Evolutionary conservation across 257 asterid genomes (phyloP).

Genomic region (Jasminum sambac): DNA sequence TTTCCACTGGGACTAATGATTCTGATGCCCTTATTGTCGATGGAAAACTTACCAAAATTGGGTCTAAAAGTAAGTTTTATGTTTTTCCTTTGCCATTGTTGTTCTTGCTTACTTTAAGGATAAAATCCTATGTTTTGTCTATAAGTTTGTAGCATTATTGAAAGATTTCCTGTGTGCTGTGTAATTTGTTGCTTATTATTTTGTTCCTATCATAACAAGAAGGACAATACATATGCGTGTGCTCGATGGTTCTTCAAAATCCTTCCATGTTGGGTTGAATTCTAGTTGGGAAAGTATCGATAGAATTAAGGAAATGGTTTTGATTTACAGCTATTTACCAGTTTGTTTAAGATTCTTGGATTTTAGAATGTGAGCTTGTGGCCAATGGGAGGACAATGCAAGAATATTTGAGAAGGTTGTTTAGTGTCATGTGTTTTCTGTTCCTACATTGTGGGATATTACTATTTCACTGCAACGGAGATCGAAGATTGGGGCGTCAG

Average conservation of each 20-base stretch:
- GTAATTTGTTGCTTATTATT: no score
- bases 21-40: constrained; percentile 59
- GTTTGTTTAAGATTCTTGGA: background rate
- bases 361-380: background rate
- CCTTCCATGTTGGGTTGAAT: background rate
- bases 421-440: background rate
- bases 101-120: background rate
- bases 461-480: background rate
- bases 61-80: constrained; percentile 57
- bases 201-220: background rate
- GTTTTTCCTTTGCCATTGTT: background rate
- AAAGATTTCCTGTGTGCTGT: background rate
- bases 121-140: background rate
- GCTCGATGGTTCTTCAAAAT: background rate
- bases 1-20: constrained; percentile 59
- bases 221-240: background rate
- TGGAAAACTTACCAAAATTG: constrained; percentile 62
- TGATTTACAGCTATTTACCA: background rate
- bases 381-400: background rate
- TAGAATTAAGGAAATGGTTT: background rate
- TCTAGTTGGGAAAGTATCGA: background rate
- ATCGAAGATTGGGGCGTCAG: background rate
- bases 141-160: background rate
- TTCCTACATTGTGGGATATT: background rate
- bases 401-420: background rate